phyloP scores from a whole-genome alignment of 2,329 filamentous ascomycete species.

The Botrytis sinoallii region DNA sequence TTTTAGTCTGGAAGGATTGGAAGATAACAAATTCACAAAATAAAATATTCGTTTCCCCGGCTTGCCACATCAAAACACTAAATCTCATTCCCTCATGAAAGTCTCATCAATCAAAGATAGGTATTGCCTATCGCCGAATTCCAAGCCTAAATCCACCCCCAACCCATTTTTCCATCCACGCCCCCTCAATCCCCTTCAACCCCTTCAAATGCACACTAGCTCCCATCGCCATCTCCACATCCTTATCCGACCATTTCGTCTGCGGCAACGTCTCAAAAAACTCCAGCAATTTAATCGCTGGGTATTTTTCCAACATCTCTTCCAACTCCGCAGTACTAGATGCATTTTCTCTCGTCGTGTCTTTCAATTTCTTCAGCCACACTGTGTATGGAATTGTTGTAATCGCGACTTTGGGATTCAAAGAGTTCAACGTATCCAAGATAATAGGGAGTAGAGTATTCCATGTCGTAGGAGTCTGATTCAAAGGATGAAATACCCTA shows the following conservation, averaged over 20 bases:
- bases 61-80: too few relatives aligned
- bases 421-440: neutral
- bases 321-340: neutral
- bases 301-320: slow-evolving; percentile 1
- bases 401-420: neutral
- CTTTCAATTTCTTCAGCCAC: slow-evolving; percentile 5
- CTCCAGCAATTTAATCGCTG: slow-evolving; percentile 3
- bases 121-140: too few relatives aligned
- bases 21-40: too few relatives aligned
- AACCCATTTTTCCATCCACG: slow-evolving; percentile 13
- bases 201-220: neutral
- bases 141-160: slow-evolving; percentile 8
- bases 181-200: neutral
- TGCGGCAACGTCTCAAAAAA: slow-evolving; percentile 5
- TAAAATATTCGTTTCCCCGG: too few relatives aligned
- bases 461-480: neutral
- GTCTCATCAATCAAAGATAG: too few relatives aligned
- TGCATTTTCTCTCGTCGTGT: neutral
- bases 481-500: slow-evolving; percentile 7
- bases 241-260: neutral
- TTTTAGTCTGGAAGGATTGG: too few relatives aligned
- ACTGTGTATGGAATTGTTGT: neutral
- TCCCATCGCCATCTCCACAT: neutral
- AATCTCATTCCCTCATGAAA: too few relatives aligned
- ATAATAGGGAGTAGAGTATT: neutral